These are phyloP conservation scores for Yamadazyma dushanensis DNA, from an alignment of 1,139 yeast species.

Conservation along the genomic window DNA sequence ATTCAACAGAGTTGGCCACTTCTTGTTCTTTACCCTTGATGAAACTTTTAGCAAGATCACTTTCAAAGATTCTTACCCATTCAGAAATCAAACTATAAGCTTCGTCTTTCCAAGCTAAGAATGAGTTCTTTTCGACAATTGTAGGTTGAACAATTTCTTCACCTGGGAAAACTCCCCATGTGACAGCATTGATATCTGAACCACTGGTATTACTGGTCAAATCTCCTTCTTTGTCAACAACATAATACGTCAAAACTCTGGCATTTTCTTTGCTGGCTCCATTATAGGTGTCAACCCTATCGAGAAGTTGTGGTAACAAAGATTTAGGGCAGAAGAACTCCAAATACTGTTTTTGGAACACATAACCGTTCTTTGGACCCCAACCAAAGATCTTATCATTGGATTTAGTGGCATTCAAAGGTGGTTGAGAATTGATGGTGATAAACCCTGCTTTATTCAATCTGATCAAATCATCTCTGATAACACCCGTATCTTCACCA, in stretches of 20 bases:
- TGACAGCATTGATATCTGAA: slow-evolving; percentile 88
- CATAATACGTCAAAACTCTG: slow-evolving; percentile 68
- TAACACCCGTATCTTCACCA: slow-evolving; percentile 70
- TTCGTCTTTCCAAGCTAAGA: slow-evolving; percentile 96
- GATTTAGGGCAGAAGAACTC: slow-evolving; percentile 76
- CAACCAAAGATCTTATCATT: slow-evolving; percentile 79
- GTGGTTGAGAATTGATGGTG: slow-evolving; percentile 95
- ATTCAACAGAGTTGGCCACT: slow-evolving; percentile 27
- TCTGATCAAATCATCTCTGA: slow-evolving; percentile 57
- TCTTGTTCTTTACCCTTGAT: slow-evolving; percentile 25
- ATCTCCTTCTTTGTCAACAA: slow-evolving; percentile 65
- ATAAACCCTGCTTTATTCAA: slow-evolving; percentile 68
- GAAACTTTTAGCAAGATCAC: slow-evolving; percentile 37
- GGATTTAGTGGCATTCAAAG: slow-evolving; percentile 77
- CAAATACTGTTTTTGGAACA: slow-evolving; percentile 88
- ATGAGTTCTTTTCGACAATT: slow-evolving; percentile 84
- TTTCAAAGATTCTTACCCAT: slow-evolving; percentile 63
- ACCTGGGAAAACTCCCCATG: slow-evolving; percentile 97
- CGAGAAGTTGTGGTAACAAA: slow-evolving; percentile 40
- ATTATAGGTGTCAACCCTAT: slow-evolving; percentile 38
- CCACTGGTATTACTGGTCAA: slow-evolving; percentile 66
- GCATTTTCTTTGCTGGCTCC: slow-evolving; percentile 41
- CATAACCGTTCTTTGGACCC: slow-evolving; percentile 94
- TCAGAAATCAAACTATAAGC: slow-evolving; percentile 80
- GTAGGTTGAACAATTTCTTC: slow-evolving; percentile 91